Conservation (phyloP, 805 yeast genomes). For the Starmerella sirachaensis region DNA sequence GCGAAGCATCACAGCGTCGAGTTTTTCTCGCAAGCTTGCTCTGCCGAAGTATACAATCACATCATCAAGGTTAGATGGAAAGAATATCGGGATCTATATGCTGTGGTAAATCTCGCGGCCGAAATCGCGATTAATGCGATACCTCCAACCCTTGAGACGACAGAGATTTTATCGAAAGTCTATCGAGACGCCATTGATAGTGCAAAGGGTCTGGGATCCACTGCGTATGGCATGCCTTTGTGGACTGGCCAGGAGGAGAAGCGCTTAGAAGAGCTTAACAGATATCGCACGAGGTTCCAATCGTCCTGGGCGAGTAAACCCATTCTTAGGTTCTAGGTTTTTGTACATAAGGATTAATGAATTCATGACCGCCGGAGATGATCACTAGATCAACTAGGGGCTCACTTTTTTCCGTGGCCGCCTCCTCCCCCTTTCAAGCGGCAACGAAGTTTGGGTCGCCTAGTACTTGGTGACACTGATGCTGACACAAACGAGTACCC, state of each 20-base stretch:
- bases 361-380: too few species aligned
- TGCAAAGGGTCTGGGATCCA: slow-evolving; percentile 19
- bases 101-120: slow-evolving; percentile 29
- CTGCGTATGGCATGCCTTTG: slow-evolving; percentile 21
- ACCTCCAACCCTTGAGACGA: slow-evolving; percentile 29
- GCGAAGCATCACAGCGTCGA: slow-evolving; percentile 29
- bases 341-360: slow-evolving; percentile 3
- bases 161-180: slow-evolving; percentile 24
- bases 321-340: slow-evolving; percentile 7
- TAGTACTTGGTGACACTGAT: too few species aligned
- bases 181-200: slow-evolving; percentile 23
- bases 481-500: too few species aligned
- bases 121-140: slow-evolving; percentile 36
- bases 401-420: too few species aligned
- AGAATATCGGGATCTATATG: slow-evolving; percentile 29
- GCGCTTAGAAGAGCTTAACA: slow-evolving; percentile 21
- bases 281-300: slow-evolving; percentile 21
- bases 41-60: slow-evolving; percentile 32
- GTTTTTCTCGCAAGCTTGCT: slow-evolving; percentile 31
- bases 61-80: slow-evolving; percentile 32
- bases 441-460: too few species aligned
- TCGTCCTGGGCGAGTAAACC: slow-evolving; percentile 16
- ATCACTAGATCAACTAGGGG: too few species aligned
- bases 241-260: slow-evolving; percentile 26
- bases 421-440: too few species aligned